phyloP scores from a whole-genome alignment of 768 basidiomycete genomes.

The Krasilnikovozyma curviuscula region DNA sequence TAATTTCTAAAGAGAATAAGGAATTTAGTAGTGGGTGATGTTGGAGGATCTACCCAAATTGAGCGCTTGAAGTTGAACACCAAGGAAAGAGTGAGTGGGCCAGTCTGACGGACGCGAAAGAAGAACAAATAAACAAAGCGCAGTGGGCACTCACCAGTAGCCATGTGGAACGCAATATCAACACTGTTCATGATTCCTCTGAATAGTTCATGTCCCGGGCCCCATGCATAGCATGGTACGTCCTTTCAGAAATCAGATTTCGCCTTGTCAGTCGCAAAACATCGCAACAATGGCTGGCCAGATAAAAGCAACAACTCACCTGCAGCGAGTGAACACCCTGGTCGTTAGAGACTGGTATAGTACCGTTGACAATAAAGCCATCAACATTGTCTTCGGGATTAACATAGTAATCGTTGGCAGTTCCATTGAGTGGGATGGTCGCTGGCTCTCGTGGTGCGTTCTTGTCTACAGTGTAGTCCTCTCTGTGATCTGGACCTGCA shows the following conservation, averaged over 20 bases:
- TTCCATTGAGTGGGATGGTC: slow-evolving; percentile 15
- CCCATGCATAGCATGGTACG: slow-evolving; percentile 25
- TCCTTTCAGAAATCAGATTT: too few relatives aligned
- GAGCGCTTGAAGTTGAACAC: too few relatives aligned
- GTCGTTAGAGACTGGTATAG: slow-evolving; percentile 18
- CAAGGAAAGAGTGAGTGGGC: too few relatives aligned
- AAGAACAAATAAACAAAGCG: too few relatives aligned
- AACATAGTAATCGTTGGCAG: slow-evolving; percentile 15
- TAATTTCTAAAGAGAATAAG: too few relatives aligned
- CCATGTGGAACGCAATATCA: slow-evolving; percentile 26
- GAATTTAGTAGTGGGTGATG: background rate
- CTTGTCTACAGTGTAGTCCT: slow-evolving; percentile 17
- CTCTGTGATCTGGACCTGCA: slow-evolving; percentile 21
- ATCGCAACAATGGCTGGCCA: too few relatives aligned
- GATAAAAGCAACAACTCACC: too few relatives aligned
- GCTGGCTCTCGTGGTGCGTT: slow-evolving; percentile 21
- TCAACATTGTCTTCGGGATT: slow-evolving; percentile 22
- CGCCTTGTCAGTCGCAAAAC: too few relatives aligned
- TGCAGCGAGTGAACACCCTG: slow-evolving; percentile 27
- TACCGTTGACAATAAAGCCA: slow-evolving; percentile 27
- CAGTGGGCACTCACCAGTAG: too few relatives aligned
- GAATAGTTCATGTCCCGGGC: slow-evolving; percentile 25
- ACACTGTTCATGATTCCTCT: slow-evolving; percentile 21
- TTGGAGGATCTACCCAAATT: background rate
- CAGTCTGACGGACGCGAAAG: too few relatives aligned